Base-by-base conservation (phyloP, 352 stramenopile species). In the Phytophthora boehmeriae region DNA sequence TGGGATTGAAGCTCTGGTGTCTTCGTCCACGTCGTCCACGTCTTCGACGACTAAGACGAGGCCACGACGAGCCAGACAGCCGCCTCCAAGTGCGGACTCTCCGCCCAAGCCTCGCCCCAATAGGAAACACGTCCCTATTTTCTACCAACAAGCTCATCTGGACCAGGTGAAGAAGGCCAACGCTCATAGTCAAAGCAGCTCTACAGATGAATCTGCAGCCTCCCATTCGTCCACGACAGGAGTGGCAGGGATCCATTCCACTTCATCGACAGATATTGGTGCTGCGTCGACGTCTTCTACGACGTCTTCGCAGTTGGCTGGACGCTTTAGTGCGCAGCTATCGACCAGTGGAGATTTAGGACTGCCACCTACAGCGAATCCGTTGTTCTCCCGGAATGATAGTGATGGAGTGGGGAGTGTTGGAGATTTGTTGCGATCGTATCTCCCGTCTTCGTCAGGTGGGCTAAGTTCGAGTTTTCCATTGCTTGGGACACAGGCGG, bases 61-160 rank as follows among this genome's bases (percentile, higher is more conserved):
- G 17, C 54, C 28, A 22, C 53, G 58, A 34, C 56, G 61, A 38
- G 23, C 54, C 9, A 58, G 45, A 34, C 46, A 47, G 42, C 47
- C 57, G 4, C 34, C 59, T 13, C 44, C 58, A 8, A 48, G 50
- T 1, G 23, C 68, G 2, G 60, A 71, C 8, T 91, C 83, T 14
- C 84, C 84, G 4, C 84, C 84, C 10, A 91, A 89, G 64, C 84
- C 84, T 2, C 75, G 84, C 41, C 76, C 84, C n/a, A 93, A 93
- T 44, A 71, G 84, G 54, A 93, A 93, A 64, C 84, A 93, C 60
- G 81, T 93, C 23, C 84, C 84, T 2, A 89, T 93, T 35, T 93
- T 93, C 65, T 93, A 93, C 66, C 78, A 91, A 46, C 56, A 69
- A 11, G 65, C 75, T 20, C 75, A 65, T 57, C 74, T 47, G 50